These are phyloP conservation scores for Penicillium sp. DNA, from an alignment of 2,329 filamentous ascomycete genomes.

Conservation along the genomic window DNA sequence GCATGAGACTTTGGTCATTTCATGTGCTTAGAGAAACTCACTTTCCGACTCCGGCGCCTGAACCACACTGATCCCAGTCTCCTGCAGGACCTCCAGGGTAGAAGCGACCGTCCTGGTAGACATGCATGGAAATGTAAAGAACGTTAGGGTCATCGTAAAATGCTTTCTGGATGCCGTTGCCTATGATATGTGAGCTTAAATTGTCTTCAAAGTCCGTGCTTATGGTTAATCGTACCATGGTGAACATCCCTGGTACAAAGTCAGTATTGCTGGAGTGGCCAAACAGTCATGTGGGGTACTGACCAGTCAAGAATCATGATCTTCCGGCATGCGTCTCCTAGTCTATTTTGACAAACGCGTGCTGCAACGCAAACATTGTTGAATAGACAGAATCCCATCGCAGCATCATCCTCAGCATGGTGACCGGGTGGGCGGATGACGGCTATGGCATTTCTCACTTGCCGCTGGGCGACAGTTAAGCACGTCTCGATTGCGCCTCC, in stretches of 20 bases:
- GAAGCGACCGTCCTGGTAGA: slow-evolving; percentile 78
- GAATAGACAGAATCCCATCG: slow-evolving; percentile 96
- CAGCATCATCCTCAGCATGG: slow-evolving; percentile 79
- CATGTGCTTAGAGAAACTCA: slow-evolving; percentile 25
- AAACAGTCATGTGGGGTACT: slow-evolving; percentile 37
- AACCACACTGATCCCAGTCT: slow-evolving; percentile 58
- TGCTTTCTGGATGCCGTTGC: slow-evolving; percentile 93
- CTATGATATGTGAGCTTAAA: slow-evolving; percentile 40
- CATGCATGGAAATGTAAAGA: slow-evolving; percentile 91
- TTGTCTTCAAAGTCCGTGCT: slow-evolving; percentile 5
- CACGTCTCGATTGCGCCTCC: slow-evolving; percentile 96
- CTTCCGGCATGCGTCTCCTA: slow-evolving; percentile 77
- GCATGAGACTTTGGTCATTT: slow-evolving; percentile 10
- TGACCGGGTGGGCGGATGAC: slow-evolving; percentile 94
- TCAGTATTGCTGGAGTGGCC: slow-evolving; percentile 16
- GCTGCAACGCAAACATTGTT: slow-evolving; percentile 95
- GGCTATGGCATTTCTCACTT: slow-evolving; percentile 91
- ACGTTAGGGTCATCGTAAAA: slow-evolving; percentile 95
- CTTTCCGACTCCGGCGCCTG: slow-evolving; percentile 56
- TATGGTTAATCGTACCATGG: slow-evolving; percentile 48
- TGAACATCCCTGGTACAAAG: slow-evolving; percentile 58
- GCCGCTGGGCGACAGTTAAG: slow-evolving; percentile 77
- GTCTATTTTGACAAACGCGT: slow-evolving; percentile 79
- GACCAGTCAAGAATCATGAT: slow-evolving; percentile 93
- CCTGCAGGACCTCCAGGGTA: slow-evolving; percentile 68